phyloP scores from a whole-genome alignment of 2,329 filamentous ascomycete genomes.

The Hypoxylon sp. region DNA sequence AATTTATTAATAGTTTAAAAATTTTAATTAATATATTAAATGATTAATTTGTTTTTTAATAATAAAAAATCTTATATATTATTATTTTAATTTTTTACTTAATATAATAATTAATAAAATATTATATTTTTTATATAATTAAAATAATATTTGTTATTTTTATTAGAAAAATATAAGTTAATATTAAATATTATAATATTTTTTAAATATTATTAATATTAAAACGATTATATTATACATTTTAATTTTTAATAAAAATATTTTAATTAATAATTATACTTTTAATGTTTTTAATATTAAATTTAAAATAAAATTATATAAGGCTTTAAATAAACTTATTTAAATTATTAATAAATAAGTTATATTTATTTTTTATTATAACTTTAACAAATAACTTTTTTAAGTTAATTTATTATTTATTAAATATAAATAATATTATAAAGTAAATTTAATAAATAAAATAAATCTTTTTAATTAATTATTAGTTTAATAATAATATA shows the following conservation, averaged over 20 bases:
- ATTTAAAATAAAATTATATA: neutral
- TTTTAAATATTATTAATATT: neutral
- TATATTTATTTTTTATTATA: too few relatives aligned
- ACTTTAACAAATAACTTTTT: too few relatives aligned
- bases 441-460: too few relatives aligned
- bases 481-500: too few relatives aligned
- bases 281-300: neutral
- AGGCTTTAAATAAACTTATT: neutral
- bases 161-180: neutral
- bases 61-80: neutral
- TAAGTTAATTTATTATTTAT: too few relatives aligned
- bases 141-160: neutral
- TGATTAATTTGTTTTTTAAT: neutral
- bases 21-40: neutral
- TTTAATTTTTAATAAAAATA: neutral
- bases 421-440: too few relatives aligned
- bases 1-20: neutral
- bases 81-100: too few relatives aligned
- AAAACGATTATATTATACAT: neutral
- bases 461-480: too few relatives aligned
- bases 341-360: neutral
- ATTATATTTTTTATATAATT: neutral
- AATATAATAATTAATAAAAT: too few relatives aligned
- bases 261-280: neutral
- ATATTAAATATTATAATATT: neutral